These are phyloP conservation scores for Globisporangium canariense DNA, from an alignment of 352 stramenopile genomes.

Conservation along the genomic window DNA sequence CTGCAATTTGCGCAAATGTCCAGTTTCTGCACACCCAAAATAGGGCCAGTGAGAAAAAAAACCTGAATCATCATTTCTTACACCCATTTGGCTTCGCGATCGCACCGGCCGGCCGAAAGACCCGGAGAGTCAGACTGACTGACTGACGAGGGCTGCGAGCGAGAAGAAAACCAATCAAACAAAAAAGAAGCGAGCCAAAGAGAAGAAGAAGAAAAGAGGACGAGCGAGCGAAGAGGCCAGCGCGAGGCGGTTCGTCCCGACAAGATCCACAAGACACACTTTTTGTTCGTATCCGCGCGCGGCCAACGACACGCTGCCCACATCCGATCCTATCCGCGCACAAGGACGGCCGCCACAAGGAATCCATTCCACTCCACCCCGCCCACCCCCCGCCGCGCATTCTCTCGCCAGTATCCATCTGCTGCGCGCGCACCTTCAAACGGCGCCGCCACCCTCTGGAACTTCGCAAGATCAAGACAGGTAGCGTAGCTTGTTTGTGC, in stretches of 20 bases:
- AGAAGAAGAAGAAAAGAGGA: constrained; percentile 1
- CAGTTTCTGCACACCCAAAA: constrained; percentile 1
- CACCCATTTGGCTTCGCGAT: constrained; percentile 13
- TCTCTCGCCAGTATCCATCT: constrained; percentile 13
- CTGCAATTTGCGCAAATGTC: background rate
- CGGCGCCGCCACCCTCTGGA: background rate
- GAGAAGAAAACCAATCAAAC: constrained; percentile 14
- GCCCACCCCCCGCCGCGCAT: background rate
- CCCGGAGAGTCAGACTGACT: constrained; percentile 14
- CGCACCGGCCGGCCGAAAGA: background rate
- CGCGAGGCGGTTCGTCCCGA: constrained; percentile 3
- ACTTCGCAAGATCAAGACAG: background rate
- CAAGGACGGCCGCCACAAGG: background rate
- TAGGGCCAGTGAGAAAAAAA: constrained; percentile 9
- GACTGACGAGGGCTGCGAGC: constrained; percentile 10
- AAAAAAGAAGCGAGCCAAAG: constrained; percentile 14
- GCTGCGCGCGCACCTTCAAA: constrained; percentile 3
- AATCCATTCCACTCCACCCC: background rate
- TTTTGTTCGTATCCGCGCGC: constrained; percentile 19
- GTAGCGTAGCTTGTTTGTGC: background rate
- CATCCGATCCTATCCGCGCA: constrained; percentile 3
- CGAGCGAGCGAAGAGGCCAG: background rate
- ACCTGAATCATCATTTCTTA: constrained; percentile 24
- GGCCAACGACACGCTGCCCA: background rate
- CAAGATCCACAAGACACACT: constrained; percentile 20